phyloP scores from a whole-genome alignment of 768 basidiomycete genomes.

The Boletus barrowsii region DNA sequence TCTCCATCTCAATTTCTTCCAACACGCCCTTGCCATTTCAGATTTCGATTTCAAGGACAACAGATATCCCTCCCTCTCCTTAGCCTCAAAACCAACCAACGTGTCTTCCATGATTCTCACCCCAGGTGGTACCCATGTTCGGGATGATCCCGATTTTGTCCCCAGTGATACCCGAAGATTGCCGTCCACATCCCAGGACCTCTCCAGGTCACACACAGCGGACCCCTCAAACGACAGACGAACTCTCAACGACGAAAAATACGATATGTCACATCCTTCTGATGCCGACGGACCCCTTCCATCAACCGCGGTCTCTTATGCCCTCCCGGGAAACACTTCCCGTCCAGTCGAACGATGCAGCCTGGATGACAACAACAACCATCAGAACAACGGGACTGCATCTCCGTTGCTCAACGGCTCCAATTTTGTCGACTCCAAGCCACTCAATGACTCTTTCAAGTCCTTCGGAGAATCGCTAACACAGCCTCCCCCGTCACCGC shows the following conservation, averaged over 20 bases:
- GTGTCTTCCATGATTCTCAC: constrained; percentile 31
- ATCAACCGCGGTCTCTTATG: constrained; percentile 41
- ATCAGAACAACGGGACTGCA: constrained; percentile 15
- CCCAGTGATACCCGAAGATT: constrained; percentile 12
- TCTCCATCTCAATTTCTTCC: constrained; percentile 43
- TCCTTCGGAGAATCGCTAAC: constrained; percentile 28
- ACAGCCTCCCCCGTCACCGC: constrained; percentile 25
- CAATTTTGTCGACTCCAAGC: constrained; percentile 25
- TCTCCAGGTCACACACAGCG: constrained; percentile 11
- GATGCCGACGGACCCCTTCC: constrained; percentile 21
- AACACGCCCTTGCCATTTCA: constrained; percentile 50
- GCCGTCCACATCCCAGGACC: constrained; percentile 11
- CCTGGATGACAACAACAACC: constrained; percentile 40
- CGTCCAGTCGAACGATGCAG: constrained; percentile 53
- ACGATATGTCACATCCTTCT: constrained; percentile 15
- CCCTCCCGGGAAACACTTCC: constrained; percentile 42
- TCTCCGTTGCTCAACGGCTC: constrained; percentile 26
- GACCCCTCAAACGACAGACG: constrained; percentile 22
- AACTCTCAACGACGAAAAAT: constrained; percentile 23
- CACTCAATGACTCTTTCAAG: constrained; percentile 32
- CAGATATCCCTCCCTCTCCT: constrained; percentile 45
- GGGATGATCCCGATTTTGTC: constrained; percentile 15
- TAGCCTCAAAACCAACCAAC: constrained; percentile 22
- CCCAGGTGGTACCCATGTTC: constrained; percentile 26
- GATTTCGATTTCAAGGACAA: constrained; percentile 65